Evolutionary conservation across 2,329 filamentous ascomycete genomes (phyloP).

Genomic region (Leptographium lundbergii): DNA sequence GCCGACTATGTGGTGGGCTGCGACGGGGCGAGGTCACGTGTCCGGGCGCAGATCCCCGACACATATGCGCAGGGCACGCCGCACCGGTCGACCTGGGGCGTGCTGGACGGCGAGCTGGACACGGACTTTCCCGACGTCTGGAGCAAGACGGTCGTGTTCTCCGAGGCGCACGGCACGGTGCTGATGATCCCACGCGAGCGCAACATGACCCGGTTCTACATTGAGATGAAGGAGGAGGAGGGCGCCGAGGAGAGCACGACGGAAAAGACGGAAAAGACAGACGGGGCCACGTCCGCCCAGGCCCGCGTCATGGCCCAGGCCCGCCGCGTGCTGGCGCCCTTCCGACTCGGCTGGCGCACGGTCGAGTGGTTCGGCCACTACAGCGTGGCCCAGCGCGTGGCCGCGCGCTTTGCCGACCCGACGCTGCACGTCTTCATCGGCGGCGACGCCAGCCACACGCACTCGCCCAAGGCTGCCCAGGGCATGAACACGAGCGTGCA

Average conservation of each 20-base stretch:
- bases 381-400: conserved; percentile 57
- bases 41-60: conserved; percentile 47
- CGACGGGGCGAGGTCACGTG: conserved; percentile 59
- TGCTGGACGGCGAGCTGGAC: conserved; percentile 56
- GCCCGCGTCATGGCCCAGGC: conserved; percentile 55
- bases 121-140: conserved; percentile 65
- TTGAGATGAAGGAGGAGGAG: conserved; percentile 35
- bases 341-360: conserved; percentile 40
- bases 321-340: conserved; percentile 45
- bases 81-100: conserved; percentile 45
- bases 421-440: conserved; percentile 45
- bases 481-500: conserved; percentile 51
- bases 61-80: not conserved
- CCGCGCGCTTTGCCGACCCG: conserved; percentile 52
- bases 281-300: conserved; percentile 13
- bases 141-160: conserved; percentile 59
- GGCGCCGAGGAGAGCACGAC: not conserved
- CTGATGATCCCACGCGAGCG: conserved; percentile 60
- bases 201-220: conserved; percentile 55
- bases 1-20: conserved; percentile 57
- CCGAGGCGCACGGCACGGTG: conserved; percentile 52
- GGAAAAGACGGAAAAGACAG: conserved; percentile 13
- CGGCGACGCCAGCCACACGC: conserved; percentile 53
- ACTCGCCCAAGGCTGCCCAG: conserved; percentile 43
- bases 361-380: conserved; percentile 62